Base-by-base conservation (phyloP, 345 rosid species). In the Eucalyptus marginata region DNA sequence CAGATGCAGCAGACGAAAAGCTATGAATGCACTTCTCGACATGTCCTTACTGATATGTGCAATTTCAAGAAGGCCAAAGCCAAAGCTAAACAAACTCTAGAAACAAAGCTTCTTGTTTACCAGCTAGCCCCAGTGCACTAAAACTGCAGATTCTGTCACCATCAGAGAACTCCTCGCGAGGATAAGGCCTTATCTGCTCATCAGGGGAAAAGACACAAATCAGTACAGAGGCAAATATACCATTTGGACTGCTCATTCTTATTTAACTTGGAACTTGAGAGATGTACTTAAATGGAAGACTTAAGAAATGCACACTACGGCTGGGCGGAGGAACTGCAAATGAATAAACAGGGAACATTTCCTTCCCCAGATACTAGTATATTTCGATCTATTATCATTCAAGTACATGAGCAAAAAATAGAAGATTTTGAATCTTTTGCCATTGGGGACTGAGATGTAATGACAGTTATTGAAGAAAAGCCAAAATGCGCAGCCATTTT, bases 61-160 rank as follows among this genome's bases (percentile, higher is more conserved):
- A 76, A 76, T 76, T 76, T 76, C 83, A 76, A 76, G 27, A 22
- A 2, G 47, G 47, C 47, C 46, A 36, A 76, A 6, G 15, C 83
- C 47, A 76, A 76, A 3, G 47, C 91, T 96, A 95, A 87, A 93
- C 91, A 89, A 93, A 87, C 92, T 96, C 99, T 86, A 97, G 92
- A 90, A 94, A 97, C 92, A 97, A 89, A 20, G 94, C 95, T 94
- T 96, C 99, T 89, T 96, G 98, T 90, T 95, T 96, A 91, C 94
- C 93, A 68, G 95, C 93, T 87, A 97, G 94, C 86, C 98, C 98
- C 58, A 94, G 92, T 88, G 93, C 96, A 86, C 92, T 92, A 88
- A 97, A 93, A 89, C 95, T 95, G 81, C 88, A 66, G 59, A 64
- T 93, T 81, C 93, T 88, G 91, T 94, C 89, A 66, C 93, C 97